These are phyloP conservation scores for Agrocybe chaxingu DNA, from an alignment of 768 basidiomycete genomes.

Conservation along the genomic window DNA sequence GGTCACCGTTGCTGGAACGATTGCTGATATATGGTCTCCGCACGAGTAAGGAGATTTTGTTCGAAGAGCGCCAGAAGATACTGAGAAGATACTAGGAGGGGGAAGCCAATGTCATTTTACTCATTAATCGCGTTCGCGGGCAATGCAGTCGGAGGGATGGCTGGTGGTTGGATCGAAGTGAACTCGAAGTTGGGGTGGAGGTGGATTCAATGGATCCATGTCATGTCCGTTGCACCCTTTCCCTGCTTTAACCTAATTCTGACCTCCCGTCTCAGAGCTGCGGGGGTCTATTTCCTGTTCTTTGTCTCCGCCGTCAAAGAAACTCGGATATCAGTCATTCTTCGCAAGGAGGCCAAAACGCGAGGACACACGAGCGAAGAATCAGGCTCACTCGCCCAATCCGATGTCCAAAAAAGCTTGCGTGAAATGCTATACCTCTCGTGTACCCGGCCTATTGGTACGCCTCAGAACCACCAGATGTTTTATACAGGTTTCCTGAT, in stretches of 20 bases:
- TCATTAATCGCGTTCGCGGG: constrained; percentile 56
- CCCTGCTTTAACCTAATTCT: background rate
- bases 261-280: constrained; percentile 9
- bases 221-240: constrained; percentile 41
- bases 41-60: constrained; percentile 39
- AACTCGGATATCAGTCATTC: constrained; percentile 65
- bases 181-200: constrained; percentile 61
- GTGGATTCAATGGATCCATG: constrained; percentile 83
- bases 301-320: constrained; percentile 60
- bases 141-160: constrained; percentile 60
- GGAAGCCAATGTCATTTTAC: constrained; percentile 72
- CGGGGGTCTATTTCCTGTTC: constrained; percentile 24
- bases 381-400: constrained; percentile 24
- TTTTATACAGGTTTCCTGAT: background rate
- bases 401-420: constrained; percentile 51
- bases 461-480: constrained; percentile 14
- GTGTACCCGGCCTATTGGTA: constrained; percentile 65
- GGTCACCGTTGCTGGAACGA: constrained; percentile 67
- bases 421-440: constrained; percentile 58
- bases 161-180: constrained; percentile 66
- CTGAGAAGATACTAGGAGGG: constrained; percentile 43
- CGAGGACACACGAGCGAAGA: constrained; percentile 58
- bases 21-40: constrained; percentile 63
- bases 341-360: constrained; percentile 58
- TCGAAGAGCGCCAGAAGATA: too few species aligned